Conservation (phyloP, 768 basidiomycete species). For the Mycena epipterygia region DNA sequence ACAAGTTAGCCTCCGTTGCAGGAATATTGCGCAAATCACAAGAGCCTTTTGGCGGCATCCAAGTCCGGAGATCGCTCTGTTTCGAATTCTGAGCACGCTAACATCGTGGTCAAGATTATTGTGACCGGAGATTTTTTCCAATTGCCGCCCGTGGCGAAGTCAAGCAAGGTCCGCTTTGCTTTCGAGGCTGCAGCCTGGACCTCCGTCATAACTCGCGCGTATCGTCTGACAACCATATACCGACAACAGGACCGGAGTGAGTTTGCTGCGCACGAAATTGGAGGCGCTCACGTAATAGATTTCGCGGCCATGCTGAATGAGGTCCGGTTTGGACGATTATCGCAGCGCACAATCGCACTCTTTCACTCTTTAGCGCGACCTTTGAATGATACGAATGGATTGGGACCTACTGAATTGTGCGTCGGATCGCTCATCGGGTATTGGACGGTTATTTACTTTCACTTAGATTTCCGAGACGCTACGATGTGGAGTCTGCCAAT, state of each 20-base stretch:
- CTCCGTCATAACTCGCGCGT: conserved; percentile 79
- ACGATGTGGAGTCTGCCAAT: conserved; percentile 93
- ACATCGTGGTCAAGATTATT: conserved; percentile 48
- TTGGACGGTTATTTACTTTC: neutral
- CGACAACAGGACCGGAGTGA: conserved; percentile 92
- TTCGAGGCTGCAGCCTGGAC: conserved; percentile 90
- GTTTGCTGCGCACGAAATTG: neutral
- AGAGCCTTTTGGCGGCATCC: conserved; percentile 93
- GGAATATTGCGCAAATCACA: conserved; percentile 67
- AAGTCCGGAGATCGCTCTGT: conserved; percentile 59
- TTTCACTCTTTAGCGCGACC: conserved; percentile 78
- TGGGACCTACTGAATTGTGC: conserved; percentile 92
- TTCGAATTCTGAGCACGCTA: too few species aligned
- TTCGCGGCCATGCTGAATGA: conserved; percentile 98
- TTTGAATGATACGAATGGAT: conserved; percentile 82
- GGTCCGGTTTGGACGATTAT: conserved; percentile 91
- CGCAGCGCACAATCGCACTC: conserved; percentile 70
- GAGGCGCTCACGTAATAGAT: conserved; percentile 58
- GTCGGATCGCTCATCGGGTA: conserved; percentile 65
- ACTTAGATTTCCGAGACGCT: conserved; percentile 75
- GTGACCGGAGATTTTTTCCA: conserved; percentile 99
- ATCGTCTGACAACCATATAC: conserved; percentile 96
- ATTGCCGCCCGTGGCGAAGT: conserved; percentile 88
- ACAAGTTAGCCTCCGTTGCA: conserved; percentile 86
- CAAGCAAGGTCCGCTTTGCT: conserved; percentile 80